A percentile compares a stretch with the other conserved stretches of the same genome.
phyloP scores from a whole-genome alignment of 2,329 filamentous ascomycete genomes.

The Penicillium sp. region DNA sequence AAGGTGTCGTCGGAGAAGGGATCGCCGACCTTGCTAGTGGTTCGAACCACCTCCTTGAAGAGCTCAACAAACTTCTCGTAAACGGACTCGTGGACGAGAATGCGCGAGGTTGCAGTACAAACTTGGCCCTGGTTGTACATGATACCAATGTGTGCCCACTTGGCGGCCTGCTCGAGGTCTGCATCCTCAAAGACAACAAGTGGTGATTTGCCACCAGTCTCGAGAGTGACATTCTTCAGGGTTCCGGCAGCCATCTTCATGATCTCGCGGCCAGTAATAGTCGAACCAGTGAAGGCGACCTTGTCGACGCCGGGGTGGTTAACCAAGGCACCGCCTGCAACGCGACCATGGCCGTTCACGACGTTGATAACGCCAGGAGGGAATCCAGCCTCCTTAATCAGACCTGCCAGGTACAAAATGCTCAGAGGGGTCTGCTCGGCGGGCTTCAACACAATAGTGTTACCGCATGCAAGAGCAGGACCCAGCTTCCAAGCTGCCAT shows the following conservation, averaged over 20 bases:
- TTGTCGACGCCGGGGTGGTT: conserved; percentile 23
- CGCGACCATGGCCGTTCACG: conserved; percentile 26
- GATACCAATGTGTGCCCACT: conserved; percentile 49
- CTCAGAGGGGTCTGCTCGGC: conserved; percentile 29
- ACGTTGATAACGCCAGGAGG: conserved; percentile 28
- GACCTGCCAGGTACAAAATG: conserved; percentile 22
- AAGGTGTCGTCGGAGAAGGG: conserved; percentile 40
- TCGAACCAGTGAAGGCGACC: conserved; percentile 28
- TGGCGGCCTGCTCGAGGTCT: conserved; percentile 47
- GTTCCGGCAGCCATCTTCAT: conserved; percentile 30
- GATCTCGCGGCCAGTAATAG: conserved; percentile 26
- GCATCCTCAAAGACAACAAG: conserved; percentile 50
- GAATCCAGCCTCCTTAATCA: conserved; percentile 28
- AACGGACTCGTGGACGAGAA: conserved; percentile 60
- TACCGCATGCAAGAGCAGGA: conserved; percentile 27
- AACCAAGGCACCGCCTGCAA: conserved; percentile 26
- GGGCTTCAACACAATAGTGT: conserved; percentile 28
- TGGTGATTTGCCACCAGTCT: conserved; percentile 53
- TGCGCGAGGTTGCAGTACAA: conserved; percentile 65
- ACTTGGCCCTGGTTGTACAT: conserved; percentile 67
- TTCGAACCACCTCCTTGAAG: conserved; percentile 34
- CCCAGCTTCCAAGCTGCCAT: conserved; percentile 30
- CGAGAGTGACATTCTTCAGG: conserved; percentile 51
- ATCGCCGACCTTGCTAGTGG: conserved; percentile 39
- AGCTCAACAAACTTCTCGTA: conserved; percentile 36